A percentile compares a stretch with the other conserved stretches of the same genome.
Evolutionary conservation across 345 rosid genomes (phyloP).

Genomic region (Populus deltoides): DNA sequence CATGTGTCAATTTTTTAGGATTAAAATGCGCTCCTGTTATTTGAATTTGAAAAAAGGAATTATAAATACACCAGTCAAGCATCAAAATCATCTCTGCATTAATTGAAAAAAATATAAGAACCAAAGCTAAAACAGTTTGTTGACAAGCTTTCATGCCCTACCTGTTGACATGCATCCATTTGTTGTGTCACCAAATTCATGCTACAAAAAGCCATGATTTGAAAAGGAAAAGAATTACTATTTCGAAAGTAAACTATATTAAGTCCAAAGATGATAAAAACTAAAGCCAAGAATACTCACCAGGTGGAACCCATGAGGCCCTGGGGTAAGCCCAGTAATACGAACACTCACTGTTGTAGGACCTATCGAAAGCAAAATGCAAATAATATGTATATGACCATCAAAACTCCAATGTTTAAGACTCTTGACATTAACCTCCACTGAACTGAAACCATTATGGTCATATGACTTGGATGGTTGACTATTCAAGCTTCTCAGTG

Average conservation of each 20-base stretch:
- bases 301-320: slow-evolving; percentile 83
- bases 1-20: slow-evolving; percentile 81
- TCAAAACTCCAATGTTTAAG: not conserved
- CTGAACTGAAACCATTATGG: not conserved
- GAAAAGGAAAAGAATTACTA: not conserved
- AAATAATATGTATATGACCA: not conserved
- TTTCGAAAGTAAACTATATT: not conserved
- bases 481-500: not conserved
- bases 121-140: not conserved
- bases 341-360: slow-evolving; percentile 88
- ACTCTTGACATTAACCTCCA: not conserved
- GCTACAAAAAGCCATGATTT: slow-evolving; percentile 42
- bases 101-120: not conserved
- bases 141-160: slow-evolving; percentile 20
- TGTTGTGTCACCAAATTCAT: slow-evolving; percentile 94
- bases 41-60: not conserved
- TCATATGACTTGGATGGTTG: not conserved
- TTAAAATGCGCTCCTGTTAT: slow-evolving; percentile 84
- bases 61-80: not conserved
- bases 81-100: not conserved
- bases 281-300: slow-evolving; percentile 41
- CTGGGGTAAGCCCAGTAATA: slow-evolving; percentile 81
- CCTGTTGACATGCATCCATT: slow-evolving; percentile 98
- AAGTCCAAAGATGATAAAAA: slow-evolving; percentile 4
- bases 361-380: slow-evolving; percentile 43